Evolutionary conservation across 164 flowering plant species (phyloP), one percentile per base, ranked within the genome.

Genomic region (Sedum album): DNA sequence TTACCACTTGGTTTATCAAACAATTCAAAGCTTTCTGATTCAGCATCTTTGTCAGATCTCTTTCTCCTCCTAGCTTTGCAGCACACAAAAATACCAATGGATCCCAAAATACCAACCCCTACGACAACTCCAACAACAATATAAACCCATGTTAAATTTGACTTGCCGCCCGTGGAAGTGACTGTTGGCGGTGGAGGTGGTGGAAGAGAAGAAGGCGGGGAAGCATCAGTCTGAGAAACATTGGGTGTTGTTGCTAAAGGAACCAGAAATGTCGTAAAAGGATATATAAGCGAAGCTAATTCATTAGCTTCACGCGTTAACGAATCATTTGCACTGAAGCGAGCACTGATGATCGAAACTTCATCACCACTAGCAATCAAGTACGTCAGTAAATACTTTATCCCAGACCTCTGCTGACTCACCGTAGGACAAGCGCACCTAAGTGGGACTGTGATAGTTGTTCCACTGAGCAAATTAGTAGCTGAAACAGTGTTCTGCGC

Each of bases 361-460:
- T 49, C 1, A 1, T 89, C 83, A 0, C 72, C 75, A 79, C 68
- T 67, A 13, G 71, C 42, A 60, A 82, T 69, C 44, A 82, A 31
- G 73, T 82, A 85, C 11, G 85, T 66, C 35, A 87, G 70, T 68
- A 89, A 68, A 76, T 70, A 85, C 44, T 72, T 80, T 48, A 79
- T 30, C 2, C 91, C 88, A 3, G 67, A 42, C 6, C 66, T 70
- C 4, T 66, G 74, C 77, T 90, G 96, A 28, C 71, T 75, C 1
- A 64, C 8, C 30, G 81, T 75, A 2, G 91, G 91, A 51, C 93
- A 90, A 66, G 96, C 93, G 70, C 96, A 88, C 73, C 84, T 72
- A 90, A n/a, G 67, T 0, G 96, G 96, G 1, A 82, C 84, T 14
- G 2, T 4, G 10, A 90, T 39, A 21, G 65, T 4, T 53, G 72